These are phyloP conservation scores for Croton setiger DNA, from an alignment of 441 rosid genomes.

Conservation along the genomic window DNA sequence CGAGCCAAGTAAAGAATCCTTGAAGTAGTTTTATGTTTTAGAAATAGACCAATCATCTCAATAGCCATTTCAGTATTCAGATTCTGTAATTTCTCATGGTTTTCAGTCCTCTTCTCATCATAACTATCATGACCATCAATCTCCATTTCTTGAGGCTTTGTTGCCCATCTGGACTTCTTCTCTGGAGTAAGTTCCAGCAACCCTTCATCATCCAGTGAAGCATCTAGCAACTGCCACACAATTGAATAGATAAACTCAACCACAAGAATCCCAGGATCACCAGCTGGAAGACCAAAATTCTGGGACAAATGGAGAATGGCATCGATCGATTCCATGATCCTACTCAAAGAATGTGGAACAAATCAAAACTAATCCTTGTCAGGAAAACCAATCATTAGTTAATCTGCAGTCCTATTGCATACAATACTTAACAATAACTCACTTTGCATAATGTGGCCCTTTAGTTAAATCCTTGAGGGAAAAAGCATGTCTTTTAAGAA, in stretches of 20 bases:
- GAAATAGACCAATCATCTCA: constrained; percentile 67
- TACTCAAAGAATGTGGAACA: constrained; percentile 33
- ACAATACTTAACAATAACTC: constrained; percentile 15
- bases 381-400: constrained; percentile 4
- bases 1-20: constrained; percentile 77
- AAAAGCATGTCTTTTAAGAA: constrained; percentile 78
- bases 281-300: constrained; percentile 56
- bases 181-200: constrained; percentile 68
- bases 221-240: constrained; percentile 89
- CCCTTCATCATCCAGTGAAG: constrained; percentile 91
- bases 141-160: constrained; percentile 60
- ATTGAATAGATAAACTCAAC: constrained; percentile 73
- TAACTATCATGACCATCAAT: constrained; percentile 53
- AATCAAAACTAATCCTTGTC: constrained; percentile 5
- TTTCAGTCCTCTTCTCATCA: constrained; percentile 50
- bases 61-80: constrained; percentile 79
- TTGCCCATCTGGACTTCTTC: constrained; percentile 61
- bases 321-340: constrained; percentile 82
- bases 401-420: constrained; percentile 1
- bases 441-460: constrained; percentile 39
- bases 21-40: constrained; percentile 68
- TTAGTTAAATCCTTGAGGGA: constrained; percentile 45
- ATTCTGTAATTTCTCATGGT: constrained; percentile 47
- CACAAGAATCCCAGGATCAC: constrained; percentile 68
- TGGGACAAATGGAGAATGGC: constrained; percentile 76